Conservation (phyloP, 2,329 filamentous ascomycete species). For the Diaporthe capsici region DNA sequence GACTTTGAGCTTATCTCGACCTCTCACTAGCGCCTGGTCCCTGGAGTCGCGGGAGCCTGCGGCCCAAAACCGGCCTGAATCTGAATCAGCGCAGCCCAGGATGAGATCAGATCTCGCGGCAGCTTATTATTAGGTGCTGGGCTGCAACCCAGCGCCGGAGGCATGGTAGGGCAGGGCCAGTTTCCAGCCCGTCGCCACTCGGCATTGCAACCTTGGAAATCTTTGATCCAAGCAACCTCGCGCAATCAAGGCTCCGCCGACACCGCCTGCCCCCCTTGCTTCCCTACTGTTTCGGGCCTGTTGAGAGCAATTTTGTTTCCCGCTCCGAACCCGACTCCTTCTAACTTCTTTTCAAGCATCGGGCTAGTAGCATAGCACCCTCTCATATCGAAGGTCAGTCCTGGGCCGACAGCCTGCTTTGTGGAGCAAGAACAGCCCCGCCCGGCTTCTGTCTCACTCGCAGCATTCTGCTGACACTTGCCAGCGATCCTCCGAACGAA, state of each 20-base stretch:
- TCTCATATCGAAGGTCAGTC: conserved; percentile 1
- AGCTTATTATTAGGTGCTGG: conserved; percentile 27
- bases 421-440: conserved; percentile 27
- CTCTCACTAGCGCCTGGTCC: conserved; percentile 25
- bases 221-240: conserved; percentile 14
- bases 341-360: neutral
- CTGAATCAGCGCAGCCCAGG: conserved; percentile 29
- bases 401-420: neutral
- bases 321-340: conserved; percentile 17
- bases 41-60: conserved; percentile 20
- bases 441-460: conserved; percentile 9
- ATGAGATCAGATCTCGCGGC: conserved; percentile 29
- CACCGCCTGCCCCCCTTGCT: conserved; percentile 25
- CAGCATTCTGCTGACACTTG: conserved; percentile 33
- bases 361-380: neutral
- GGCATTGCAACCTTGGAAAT: conserved; percentile 17
- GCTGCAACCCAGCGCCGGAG: conserved; percentile 24
- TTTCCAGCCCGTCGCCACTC: conserved; percentile 29
- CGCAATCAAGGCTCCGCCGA: conserved; percentile 9
- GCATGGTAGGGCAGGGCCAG: conserved; percentile 10
- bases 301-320: conserved; percentile 12
- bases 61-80: conserved; percentile 17
- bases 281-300: conserved; percentile 7
- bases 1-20: conserved; percentile 30
- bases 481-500: neutral